Conservation (phyloP, 1,284 basidiomycete species). For the Gomphus bonarii region DNA sequence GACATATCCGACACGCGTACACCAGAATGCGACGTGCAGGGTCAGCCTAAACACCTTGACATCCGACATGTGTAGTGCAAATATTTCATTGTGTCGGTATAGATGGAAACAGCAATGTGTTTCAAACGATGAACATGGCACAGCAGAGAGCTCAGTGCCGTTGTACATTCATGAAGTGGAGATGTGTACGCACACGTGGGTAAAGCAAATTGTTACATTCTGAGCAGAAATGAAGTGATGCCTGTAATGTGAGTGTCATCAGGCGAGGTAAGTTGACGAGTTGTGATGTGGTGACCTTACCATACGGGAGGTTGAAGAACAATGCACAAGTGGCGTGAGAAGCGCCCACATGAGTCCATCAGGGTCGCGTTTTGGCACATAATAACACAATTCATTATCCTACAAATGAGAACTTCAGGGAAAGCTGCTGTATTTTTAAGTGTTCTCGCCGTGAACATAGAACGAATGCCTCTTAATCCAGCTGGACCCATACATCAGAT, state of each 20-base stretch:
- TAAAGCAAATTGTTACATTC: constrained; percentile 95
- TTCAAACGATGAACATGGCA: not conserved
- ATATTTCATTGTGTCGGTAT: not conserved
- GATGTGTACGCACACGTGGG: constrained; percentile 39
- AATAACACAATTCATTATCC: too few species aligned
- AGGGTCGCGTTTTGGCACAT: too few species aligned
- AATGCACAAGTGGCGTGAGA: not conserved
- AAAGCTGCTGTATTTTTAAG: too few species aligned
- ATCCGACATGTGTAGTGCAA: not conserved
- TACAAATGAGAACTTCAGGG: too few species aligned
- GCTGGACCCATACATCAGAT: too few species aligned
- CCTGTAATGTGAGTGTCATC: constrained; percentile 27
- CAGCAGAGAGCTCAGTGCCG: not conserved
- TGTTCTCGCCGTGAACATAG: too few species aligned
- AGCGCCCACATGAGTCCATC: not conserved
- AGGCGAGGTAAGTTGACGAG: not conserved
- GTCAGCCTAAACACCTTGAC: constrained; percentile 54
- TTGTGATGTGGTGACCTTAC: not conserved
- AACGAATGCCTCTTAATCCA: too few species aligned
- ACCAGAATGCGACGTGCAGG: constrained; percentile 79
- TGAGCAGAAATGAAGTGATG: constrained; percentile 77
- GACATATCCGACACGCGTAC: constrained; percentile 90
- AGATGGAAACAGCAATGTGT: too few species aligned
- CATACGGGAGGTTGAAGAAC: not conserved
- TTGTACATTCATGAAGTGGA: not conserved